These are phyloP conservation scores for Aspergillus bombycis DNA, from an alignment of 2,329 filamentous ascomycete genomes.

Conservation along the genomic window DNA sequence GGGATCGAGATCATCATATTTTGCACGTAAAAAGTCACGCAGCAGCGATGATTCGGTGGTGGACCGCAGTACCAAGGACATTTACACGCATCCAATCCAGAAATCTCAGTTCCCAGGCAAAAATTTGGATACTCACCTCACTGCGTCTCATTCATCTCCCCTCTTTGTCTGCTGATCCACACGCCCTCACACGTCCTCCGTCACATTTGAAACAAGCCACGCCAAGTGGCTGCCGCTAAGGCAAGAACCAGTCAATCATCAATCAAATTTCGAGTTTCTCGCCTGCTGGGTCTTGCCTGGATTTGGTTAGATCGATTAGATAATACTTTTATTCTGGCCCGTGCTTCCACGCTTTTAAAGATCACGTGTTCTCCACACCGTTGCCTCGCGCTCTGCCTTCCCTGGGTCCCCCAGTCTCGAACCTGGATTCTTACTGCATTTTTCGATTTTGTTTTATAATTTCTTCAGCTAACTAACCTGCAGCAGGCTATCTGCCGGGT, in stretches of 20 bases:
- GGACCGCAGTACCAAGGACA: background rate
- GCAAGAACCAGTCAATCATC: constrained; percentile 11
- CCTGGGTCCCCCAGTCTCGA: constrained; percentile 4
- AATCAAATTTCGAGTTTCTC: constrained; percentile 13
- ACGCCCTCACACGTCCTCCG: constrained; percentile 1
- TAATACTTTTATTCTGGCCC: constrained; percentile 22
- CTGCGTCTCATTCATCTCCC: background rate
- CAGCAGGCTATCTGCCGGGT: constrained; percentile 25
- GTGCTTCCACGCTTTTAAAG: constrained; percentile 22
- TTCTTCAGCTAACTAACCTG: constrained; percentile 48
- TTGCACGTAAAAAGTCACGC: background rate
- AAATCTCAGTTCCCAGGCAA: background rate
- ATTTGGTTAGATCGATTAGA: constrained; percentile 20
- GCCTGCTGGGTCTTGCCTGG: constrained; percentile 10
- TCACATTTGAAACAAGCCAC: constrained; percentile 19
- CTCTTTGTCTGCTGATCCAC: constrained; percentile 5
- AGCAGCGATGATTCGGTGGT: background rate
- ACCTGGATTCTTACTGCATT: background rate
- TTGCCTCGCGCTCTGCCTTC: constrained; percentile 16
- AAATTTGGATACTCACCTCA: background rate
- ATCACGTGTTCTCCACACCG: constrained; percentile 30
- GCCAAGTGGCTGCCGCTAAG: constrained; percentile 19
- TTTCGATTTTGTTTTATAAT: background rate
- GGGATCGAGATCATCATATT: background rate
- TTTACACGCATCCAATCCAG: background rate